Conservation (phyloP, 164 flowering plant species). For the Chimonanthus praecox region DNA sequence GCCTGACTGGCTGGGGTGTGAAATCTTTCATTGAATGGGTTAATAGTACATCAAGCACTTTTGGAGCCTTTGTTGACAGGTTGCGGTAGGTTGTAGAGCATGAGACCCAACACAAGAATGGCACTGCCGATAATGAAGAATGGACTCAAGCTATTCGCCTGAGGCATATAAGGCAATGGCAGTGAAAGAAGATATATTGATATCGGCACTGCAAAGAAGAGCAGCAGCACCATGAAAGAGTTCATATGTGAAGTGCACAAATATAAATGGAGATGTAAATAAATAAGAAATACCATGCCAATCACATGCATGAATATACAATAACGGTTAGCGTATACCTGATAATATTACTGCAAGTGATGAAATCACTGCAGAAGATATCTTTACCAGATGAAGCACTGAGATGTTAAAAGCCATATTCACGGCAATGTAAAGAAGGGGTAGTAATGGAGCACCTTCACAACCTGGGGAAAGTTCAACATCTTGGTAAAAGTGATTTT, state of each 20-base stretch:
- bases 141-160: slow-evolving; percentile 54
- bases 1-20: not conserved
- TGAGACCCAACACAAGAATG: slow-evolving; percentile 59
- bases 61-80: slow-evolving; percentile 27
- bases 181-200: slow-evolving; percentile 63
- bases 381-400: slow-evolving; percentile 56
- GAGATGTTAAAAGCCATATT: slow-evolving; percentile 82
- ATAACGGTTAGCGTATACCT: slow-evolving; percentile 32
- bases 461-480: slow-evolving; percentile 46
- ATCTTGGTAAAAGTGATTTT: not conserved
- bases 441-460: slow-evolving; percentile 74
- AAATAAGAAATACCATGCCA: not conserved
- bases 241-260: not conserved
- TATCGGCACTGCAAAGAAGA: slow-evolving; percentile 59
- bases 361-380: slow-evolving; percentile 71
- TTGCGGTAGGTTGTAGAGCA: slow-evolving; percentile 55
- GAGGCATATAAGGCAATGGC: slow-evolving; percentile 74
- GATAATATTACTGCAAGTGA: slow-evolving; percentile 63
- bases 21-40: not conserved
- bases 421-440: slow-evolving; percentile 53
- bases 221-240: not conserved
- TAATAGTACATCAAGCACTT: slow-evolving; percentile 10
- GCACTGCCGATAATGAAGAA: slow-evolving; percentile 55
- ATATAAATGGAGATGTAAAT: not conserved
- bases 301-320: not conserved